A percentile compares a stretch with the other conserved stretches of the same genome.
phyloP scores from a whole-genome alignment of 345 rosid species.

The Diplotaxis tenuifolia region DNA sequence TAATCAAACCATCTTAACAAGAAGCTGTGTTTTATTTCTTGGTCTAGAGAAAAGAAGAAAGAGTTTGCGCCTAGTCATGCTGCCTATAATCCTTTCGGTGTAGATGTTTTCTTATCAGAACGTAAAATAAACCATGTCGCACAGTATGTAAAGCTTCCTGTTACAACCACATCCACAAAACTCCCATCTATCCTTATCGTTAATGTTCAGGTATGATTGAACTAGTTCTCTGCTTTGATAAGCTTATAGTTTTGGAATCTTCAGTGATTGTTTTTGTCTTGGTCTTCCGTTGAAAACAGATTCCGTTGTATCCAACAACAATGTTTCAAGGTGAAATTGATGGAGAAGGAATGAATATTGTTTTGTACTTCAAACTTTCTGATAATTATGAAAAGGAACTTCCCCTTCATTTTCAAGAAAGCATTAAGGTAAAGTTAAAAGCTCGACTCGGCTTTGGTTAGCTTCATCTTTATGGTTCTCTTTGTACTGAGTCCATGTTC shows the following conservation, averaged over 20 bases:
- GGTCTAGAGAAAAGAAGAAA: conserved; percentile 84
- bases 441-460: neutral
- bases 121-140: conserved; percentile 78
- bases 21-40: conserved; percentile 23
- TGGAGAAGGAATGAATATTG: conserved; percentile 83
- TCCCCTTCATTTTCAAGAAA: conserved; percentile 60
- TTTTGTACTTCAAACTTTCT: conserved; percentile 65
- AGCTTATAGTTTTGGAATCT: too few relatives aligned
- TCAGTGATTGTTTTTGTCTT: neutral
- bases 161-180: conserved; percentile 34
- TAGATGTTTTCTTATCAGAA: conserved; percentile 70
- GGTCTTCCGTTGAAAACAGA: conserved; percentile 50
- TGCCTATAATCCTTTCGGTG: conserved; percentile 89
- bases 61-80: conserved; percentile 69
- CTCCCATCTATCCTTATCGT: too few relatives aligned
- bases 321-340: conserved; percentile 71
- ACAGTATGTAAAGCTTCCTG: conserved; percentile 75
- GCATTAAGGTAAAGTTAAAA: conserved; percentile 45
- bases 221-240: too few relatives aligned
- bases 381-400: conserved; percentile 55
- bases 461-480: too few relatives aligned
- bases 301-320: conserved; percentile 85
- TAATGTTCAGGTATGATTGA: too few relatives aligned
- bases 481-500: conserved; percentile 23
- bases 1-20: conserved; percentile 14